These are phyloP conservation scores for Aspergillus sparsus DNA, from an alignment of 495 filamentous ascomycete genomes.

Conservation along the genomic window DNA sequence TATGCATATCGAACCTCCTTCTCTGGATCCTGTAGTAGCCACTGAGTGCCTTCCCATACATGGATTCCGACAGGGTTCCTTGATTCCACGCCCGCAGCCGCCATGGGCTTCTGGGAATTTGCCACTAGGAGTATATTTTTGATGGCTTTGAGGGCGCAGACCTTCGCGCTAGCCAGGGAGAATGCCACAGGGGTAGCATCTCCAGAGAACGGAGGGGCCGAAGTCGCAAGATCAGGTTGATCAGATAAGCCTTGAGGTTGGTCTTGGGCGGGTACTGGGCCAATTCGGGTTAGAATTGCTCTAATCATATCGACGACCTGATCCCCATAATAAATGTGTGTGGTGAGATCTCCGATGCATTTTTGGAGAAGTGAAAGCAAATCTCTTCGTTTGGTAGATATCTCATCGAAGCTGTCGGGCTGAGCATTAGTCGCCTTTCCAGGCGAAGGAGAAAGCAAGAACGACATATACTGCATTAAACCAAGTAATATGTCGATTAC, in stretches of 20 bases:
- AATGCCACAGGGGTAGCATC: conserved; percentile 55
- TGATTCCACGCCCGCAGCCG: conserved; percentile 60
- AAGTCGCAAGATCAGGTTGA: conserved; percentile 24
- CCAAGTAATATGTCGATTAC: conserved; percentile 88
- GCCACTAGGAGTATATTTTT: conserved; percentile 79
- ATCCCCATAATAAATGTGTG: conserved; percentile 91
- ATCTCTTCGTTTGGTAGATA: conserved; percentile 47
- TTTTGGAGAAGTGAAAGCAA: conserved; percentile 67
- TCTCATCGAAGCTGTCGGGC: conserved; percentile 24
- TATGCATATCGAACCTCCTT: conserved; percentile 78
- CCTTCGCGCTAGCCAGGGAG: conserved; percentile 68
- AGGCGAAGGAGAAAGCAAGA: conserved; percentile 63
- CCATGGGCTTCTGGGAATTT: conserved; percentile 62
- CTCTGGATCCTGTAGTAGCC: conserved; percentile 77
- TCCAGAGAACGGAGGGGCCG: conserved; percentile 11
- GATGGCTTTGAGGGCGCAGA: conserved; percentile 75
- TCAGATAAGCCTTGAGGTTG: conserved; percentile 42
- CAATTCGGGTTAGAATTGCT: conserved; percentile 73
- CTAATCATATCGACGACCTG: conserved; percentile 90
- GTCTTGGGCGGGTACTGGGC: conserved; percentile 54
- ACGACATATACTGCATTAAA: conserved; percentile 75
- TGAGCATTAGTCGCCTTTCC: conserved; percentile 25
- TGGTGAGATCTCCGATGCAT: conserved; percentile 83
- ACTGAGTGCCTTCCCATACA: conserved; percentile 91
- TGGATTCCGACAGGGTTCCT: conserved; percentile 72